Percentiles rank a stretch among this genome's conserved stretches.
Evolutionary conservation across 2,329 filamentous ascomycete species (phyloP).

Genomic region (Colletotrichum higginsianum): DNA sequence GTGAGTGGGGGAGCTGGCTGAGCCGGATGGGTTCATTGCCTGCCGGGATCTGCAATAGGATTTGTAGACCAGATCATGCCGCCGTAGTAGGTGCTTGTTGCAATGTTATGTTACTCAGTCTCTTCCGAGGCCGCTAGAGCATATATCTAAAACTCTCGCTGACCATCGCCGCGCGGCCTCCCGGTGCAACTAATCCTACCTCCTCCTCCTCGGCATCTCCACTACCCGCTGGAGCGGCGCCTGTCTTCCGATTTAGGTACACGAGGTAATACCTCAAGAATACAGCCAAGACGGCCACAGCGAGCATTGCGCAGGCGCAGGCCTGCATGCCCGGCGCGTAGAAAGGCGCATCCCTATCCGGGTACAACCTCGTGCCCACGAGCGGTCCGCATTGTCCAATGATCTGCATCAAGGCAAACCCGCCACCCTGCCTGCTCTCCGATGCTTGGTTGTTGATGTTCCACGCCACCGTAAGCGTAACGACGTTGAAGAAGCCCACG

Average conservation of each 20-base stretch:
- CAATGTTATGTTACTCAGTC: not conserved
- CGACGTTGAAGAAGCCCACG: constrained; percentile 85
- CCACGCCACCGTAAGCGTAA: constrained; percentile 90
- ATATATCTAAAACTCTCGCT: constrained; percentile 62
- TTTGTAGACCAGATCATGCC: not conserved
- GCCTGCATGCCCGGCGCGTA: constrained; percentile 74
- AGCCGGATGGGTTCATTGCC: not conserved
- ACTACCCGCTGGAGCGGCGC: constrained; percentile 50
- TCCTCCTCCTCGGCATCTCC: constrained; percentile 55
- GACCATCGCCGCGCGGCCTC: constrained; percentile 44
- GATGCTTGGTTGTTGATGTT: constrained; percentile 87
- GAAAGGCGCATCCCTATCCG: constrained; percentile 71
- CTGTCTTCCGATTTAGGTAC: constrained; percentile 64
- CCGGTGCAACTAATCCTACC: constrained; percentile 56
- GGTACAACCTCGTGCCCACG: constrained; percentile 77
- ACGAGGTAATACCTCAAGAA: constrained; percentile 68
- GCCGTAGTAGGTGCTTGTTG: not conserved
- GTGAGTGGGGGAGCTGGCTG: not conserved
- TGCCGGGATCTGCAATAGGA: not conserved
- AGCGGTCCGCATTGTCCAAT: constrained; percentile 86
- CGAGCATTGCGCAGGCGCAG: constrained; percentile 74
- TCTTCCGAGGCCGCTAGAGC: constrained; percentile 51
- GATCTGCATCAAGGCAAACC: constrained; percentile 85
- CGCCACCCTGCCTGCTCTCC: constrained; percentile 78
- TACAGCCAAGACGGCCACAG: constrained; percentile 70